Base-by-base conservation (phyloP, 352 stramenopile genomes). In the Stramenopiles sp. region DNA sequence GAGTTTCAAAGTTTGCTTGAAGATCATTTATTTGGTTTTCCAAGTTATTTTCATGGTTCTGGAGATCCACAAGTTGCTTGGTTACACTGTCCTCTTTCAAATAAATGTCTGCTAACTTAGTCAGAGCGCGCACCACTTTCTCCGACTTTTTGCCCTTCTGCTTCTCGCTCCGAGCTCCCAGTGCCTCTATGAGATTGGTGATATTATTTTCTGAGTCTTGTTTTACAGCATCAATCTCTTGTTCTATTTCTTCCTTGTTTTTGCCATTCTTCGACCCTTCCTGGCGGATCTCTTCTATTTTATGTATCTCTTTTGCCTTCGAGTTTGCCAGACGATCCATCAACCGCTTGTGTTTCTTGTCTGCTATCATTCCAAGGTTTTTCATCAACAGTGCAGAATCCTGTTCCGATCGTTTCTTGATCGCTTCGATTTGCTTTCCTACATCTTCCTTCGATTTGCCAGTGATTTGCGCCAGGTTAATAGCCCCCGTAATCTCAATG, bases 281-380 rank as follows among this genome's bases (percentile, higher is more conserved):
- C 25, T 53, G 43, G 12, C 43, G 12, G 25, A 53, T 53, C 25
- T 53, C 43, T 25, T 53, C 43, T 12, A 53, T 53, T 12, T 53
- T 53, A 53, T 53, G 43, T 53, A 53, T 53, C 25, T 53, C 43
- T 53, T 53, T 53, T 53, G 43, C 43, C 25, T 53, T 53, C 12
- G 12, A 25, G 25, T 53, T 53, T 12, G 43, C 43, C 25, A 53
- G 43, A 18, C 43, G 43, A 12, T 53, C 43, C 43, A 53, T 53
- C 12, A 53, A 25, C 25, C 25, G 12, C 25, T 53, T 12, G 25
- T 53, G 43, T 25, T 53, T 53, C 25, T 53, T 53, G 43, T 53
- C 43, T 25, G 43, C 12, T 12, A 12, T 12, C 43, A 53, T 53
- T 53, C 43, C 43, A 18, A 53, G 12, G 25, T 53, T 53, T 53